Percentiles rank a stretch among this genome's conserved stretches.
Evolutionary conservation across 140 eudicot species (phyloP).

Genomic region (Oenanthe javanica): DNA sequence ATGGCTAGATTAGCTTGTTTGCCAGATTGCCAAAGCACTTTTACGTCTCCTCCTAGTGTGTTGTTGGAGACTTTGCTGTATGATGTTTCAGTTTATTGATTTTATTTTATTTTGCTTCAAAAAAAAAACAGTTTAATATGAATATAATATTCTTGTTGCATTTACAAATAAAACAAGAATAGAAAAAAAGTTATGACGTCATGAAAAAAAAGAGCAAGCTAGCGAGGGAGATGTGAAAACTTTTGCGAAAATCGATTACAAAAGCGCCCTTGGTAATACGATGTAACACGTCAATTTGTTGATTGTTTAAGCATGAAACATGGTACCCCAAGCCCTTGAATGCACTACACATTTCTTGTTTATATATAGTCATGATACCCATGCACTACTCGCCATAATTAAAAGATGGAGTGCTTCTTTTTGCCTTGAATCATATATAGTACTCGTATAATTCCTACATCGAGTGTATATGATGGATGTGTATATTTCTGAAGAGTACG

Average conservation of each 20-base stretch:
- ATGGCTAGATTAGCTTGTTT: too few relatives aligned
- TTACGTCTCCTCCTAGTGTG: too few relatives aligned
- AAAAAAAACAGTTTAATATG: too few relatives aligned
- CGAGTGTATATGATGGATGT: slow-evolving; percentile 1
- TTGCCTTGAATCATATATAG: neutral
- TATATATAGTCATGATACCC: neutral
- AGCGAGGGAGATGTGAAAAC: too few relatives aligned
- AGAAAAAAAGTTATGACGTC: neutral
- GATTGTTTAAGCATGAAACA: neutral
- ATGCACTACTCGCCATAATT: neutral
- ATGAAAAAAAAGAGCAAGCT: too few relatives aligned
- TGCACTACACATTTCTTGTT: neutral
- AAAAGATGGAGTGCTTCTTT: neutral
- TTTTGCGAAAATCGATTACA: neutral
- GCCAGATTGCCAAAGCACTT: too few relatives aligned
- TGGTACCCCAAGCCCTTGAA: neutral
- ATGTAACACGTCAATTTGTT: neutral
- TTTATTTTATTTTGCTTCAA: too few relatives aligned
- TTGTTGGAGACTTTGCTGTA: too few relatives aligned
- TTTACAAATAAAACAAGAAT: too few relatives aligned
- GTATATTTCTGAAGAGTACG: slow-evolving; percentile 24
- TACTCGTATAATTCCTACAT: too few relatives aligned
- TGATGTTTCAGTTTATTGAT: too few relatives aligned
- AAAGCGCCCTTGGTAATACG: neutral
- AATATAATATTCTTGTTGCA: too few relatives aligned